Percentiles rank a stretch among this genome's conserved stretches.
phyloP scores from a whole-genome alignment of 768 basidiomycete species.

The Hysterangium stoloniferum region DNA sequence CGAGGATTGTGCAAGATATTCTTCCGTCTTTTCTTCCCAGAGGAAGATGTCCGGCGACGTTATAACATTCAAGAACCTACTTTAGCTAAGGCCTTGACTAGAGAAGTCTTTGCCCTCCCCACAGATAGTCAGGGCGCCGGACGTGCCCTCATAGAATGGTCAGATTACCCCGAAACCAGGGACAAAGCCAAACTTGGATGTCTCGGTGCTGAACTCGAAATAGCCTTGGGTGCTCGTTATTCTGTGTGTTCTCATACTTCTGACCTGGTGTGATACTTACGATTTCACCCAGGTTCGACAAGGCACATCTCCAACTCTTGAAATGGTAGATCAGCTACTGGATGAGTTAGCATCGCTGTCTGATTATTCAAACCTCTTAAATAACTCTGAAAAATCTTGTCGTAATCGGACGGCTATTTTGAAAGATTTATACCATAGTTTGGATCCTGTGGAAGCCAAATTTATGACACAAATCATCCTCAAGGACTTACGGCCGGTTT shows the following conservation, averaged over 20 bases:
- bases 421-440: slow-evolving; percentile 45
- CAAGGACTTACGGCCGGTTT: slow-evolving; percentile 73
- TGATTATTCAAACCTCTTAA: slow-evolving; percentile 37
- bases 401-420: slow-evolving; percentile 34
- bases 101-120: slow-evolving; percentile 36
- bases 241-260: slow-evolving; percentile 21
- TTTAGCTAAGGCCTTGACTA: slow-evolving; percentile 44
- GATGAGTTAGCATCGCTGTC: slow-evolving; percentile 69
- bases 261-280: not conserved
- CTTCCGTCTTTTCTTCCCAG: slow-evolving; percentile 78
- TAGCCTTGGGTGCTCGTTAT: slow-evolving; percentile 34
- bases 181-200: slow-evolving; percentile 44
- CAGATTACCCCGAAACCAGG: slow-evolving; percentile 13
- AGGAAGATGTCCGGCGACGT: slow-evolving; percentile 62
- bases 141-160: slow-evolving; percentile 8
- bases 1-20: slow-evolving; percentile 47
- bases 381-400: slow-evolving; percentile 11
- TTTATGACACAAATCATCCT: slow-evolving; percentile 83
- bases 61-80: slow-evolving; percentile 66
- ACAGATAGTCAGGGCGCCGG: slow-evolving; percentile 20
- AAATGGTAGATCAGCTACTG: slow-evolving; percentile 57
- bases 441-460: slow-evolving; percentile 56
- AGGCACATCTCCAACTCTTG: slow-evolving; percentile 28
- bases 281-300: slow-evolving; percentile 10
- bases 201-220: slow-evolving; percentile 58